phyloP scores from a whole-genome alignment of 805 yeast genomes.

The Pichia thaimueangensis region DNA sequence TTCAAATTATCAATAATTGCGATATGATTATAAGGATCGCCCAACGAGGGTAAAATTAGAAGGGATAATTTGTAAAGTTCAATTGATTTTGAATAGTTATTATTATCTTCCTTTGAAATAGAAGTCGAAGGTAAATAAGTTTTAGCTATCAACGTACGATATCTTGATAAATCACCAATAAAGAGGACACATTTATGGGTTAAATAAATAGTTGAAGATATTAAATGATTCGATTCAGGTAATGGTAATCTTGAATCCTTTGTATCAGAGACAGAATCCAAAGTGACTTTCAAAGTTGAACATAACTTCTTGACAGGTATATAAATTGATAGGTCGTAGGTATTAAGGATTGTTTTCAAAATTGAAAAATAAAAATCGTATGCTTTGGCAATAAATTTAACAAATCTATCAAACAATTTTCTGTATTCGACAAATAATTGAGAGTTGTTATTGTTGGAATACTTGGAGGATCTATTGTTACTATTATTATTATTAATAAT shows the following conservation, averaged over 20 bases:
- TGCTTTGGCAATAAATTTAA: constrained; percentile 42
- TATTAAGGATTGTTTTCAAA: constrained; percentile 34
- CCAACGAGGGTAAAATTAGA: constrained; percentile 56
- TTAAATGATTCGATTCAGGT: constrained; percentile 5
- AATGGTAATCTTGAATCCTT: constrained; percentile 10
- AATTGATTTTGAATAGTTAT: constrained; percentile 39
- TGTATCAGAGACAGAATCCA: not conserved
- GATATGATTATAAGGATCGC: constrained; percentile 58
- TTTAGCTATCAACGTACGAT: constrained; percentile 43
- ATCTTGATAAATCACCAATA: constrained; percentile 55
- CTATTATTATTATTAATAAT: not conserved
- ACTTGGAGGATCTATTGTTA: not conserved
- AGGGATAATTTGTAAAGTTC: constrained; percentile 47
- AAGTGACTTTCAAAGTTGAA: constrained; percentile 22
- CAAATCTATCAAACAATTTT: constrained; percentile 46
- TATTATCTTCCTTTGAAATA: constrained; percentile 31
- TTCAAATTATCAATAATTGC: constrained; percentile 49
- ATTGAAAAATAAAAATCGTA: constrained; percentile 42
- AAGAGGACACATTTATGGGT: constrained; percentile 45
- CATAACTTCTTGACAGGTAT: constrained; percentile 27
- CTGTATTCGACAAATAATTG: constrained; percentile 44
- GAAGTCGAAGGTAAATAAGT: constrained; percentile 31
- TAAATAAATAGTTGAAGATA: constrained; percentile 32
- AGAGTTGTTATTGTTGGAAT: not conserved
- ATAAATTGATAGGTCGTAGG: constrained; percentile 34